phyloP scores from a whole-genome alignment of 305 asterid species.

The Petunia hybrid region DNA sequence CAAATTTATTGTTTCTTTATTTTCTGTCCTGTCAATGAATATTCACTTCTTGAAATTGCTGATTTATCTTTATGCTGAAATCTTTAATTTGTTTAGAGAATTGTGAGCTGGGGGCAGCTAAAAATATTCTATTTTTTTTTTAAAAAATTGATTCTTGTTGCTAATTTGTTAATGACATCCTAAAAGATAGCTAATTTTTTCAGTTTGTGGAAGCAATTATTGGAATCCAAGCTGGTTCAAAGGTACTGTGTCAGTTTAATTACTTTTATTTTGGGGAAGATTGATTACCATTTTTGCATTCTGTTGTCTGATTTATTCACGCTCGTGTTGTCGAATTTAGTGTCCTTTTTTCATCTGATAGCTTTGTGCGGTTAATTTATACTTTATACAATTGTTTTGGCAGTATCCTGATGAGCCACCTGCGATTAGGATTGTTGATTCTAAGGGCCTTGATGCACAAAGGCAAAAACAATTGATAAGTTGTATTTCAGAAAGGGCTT shows the following conservation, averaged over 20 bases:
- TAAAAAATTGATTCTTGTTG: neutral
- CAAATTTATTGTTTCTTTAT: neutral
- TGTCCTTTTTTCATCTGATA: neutral
- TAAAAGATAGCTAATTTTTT: constrained; percentile 33
- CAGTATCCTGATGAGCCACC: constrained; percentile 97
- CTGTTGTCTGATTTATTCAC: neutral
- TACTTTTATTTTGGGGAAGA: neutral
- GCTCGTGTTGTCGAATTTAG: neutral
- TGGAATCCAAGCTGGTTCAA: constrained; percentile 69
- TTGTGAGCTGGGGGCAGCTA: neutral
- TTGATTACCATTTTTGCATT: neutral
- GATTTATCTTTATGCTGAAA: neutral
- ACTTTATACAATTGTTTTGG: constrained; percentile 38
- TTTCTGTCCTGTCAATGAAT: neutral
- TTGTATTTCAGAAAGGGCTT: constrained; percentile 63
- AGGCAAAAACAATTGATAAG: constrained; percentile 67
- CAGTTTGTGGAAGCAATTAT: constrained; percentile 95
- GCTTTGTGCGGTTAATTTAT: constrained; percentile 6
- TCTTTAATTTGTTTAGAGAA: neutral
- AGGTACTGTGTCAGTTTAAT: constrained; percentile 50
- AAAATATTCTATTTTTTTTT: neutral
- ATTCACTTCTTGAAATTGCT: neutral
- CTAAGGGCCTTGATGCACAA: constrained; percentile 90
- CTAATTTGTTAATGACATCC: constrained; percentile 22
- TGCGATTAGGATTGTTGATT: constrained; percentile 63